Base-by-base conservation (phyloP, 2,329 filamentous ascomycete species). In the Trichoderma sp. region DNA sequence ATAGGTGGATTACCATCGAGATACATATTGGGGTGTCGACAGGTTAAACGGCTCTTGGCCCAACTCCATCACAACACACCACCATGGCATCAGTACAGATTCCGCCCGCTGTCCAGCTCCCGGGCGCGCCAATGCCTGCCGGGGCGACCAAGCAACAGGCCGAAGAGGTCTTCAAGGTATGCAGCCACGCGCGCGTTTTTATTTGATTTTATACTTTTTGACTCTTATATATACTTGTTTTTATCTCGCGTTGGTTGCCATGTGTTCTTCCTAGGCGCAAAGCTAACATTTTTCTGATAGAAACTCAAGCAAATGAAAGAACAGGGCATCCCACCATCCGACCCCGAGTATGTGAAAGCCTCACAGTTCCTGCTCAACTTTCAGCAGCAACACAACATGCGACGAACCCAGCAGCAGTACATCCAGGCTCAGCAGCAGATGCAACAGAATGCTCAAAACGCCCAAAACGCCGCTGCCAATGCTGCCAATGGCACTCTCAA, bases 261-360 rank as follows among this genome's bases (percentile, higher is more conserved):
- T 66, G 7, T 27, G 8, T 2, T 38, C n/a, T 33, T 38, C 27
- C 18, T 16, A 24, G 35, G 67, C 59, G 29, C 18, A 38, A 45
- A 56, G 33, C 50, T 65, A 33, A 59, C 64, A n/a, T 6, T 24
- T 33, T 14, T 12, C 64, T 24, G 63, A 35, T 63, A 98, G 95
- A 95, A 94, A 89, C 97, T 94, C 79, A 93, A 94, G 82, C 91
- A 94, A 83, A 95, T 98, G 93, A 97, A 96, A 85, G 90, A 94
- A 74, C 89, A 93, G 80, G 95, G 95, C 79, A 93, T 97, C 29
- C 91, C 94, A 56, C 89, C 92, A 75, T 93, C 89, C 75, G 95
- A 98, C 81, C 96, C 96, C 63, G 95, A 98, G 83, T 95, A 93
- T 81, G 89, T 96, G 81, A 97, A 97, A 85, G 90, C 92, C 38